A percentile compares a stretch with the other conserved stretches of the same genome.
phyloP scores from a whole-genome alignment of 2,329 filamentous ascomycete genomes.

The Diplodia scrobiculata region DNA sequence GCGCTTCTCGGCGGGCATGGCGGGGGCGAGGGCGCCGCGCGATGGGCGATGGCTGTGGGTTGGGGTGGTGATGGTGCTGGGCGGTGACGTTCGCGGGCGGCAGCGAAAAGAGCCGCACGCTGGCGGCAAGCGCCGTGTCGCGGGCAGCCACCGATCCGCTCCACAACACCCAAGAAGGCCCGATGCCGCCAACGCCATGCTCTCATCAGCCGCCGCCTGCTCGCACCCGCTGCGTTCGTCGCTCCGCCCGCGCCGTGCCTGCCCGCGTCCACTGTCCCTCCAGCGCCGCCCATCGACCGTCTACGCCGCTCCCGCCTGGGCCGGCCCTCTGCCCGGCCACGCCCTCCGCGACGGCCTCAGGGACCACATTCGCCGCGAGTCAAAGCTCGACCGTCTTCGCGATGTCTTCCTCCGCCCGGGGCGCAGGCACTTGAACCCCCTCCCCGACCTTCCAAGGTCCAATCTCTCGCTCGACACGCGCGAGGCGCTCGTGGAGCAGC shows the following conservation, averaged over 20 bases:
- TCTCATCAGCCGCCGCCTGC: background rate
- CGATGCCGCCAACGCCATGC: slow-evolving; percentile 1
- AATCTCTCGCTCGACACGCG: background rate
- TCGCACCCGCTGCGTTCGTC: background rate
- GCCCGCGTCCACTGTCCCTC: background rate
- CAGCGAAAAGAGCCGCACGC: slow-evolving; percentile 3
- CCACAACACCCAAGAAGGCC: slow-evolving; percentile 18
- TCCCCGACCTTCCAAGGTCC: no score
- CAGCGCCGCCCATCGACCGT: background rate
- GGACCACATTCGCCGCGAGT: background rate
- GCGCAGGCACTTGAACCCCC: background rate
- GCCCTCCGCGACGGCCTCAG: background rate
- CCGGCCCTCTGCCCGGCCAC: background rate
- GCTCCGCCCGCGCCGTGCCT: background rate
- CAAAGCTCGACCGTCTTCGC: background rate
- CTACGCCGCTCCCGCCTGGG: background rate
- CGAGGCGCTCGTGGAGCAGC: background rate
- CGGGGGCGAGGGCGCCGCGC: background rate
- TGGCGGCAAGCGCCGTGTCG: background rate
- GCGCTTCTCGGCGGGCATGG: slow-evolving; percentile 36
- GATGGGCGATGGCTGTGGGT: background rate
- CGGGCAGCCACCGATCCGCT: background rate
- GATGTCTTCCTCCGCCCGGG: background rate
- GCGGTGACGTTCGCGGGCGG: background rate
- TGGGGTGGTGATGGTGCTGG: background rate